Percentiles rank a stretch among this genome's conserved stretches.
phyloP scores from a whole-genome alignment of 2,329 filamentous ascomycete genomes.

The Calonectria hongkongensis region DNA sequence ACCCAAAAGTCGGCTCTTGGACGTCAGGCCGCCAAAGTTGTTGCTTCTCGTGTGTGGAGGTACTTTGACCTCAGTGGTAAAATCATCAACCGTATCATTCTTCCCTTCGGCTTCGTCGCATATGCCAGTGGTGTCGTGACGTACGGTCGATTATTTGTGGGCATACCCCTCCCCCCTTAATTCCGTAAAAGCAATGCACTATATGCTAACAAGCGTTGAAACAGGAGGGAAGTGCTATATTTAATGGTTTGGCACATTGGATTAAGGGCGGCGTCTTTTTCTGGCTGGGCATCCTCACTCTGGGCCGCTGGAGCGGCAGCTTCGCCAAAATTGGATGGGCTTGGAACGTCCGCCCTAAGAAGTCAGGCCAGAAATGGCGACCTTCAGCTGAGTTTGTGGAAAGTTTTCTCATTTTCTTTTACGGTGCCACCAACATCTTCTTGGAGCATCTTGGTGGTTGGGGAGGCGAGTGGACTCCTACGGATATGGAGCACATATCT shows the following conservation, averaged over 20 bases:
- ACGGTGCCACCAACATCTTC: conserved; percentile 93
- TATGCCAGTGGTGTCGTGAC: conserved; percentile 84
- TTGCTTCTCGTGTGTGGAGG: conserved; percentile 74
- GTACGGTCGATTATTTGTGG: conserved; percentile 89
- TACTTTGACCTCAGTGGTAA: conserved; percentile 77
- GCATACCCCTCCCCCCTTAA: conserved; percentile 55
- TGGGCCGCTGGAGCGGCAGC: conserved; percentile 92
- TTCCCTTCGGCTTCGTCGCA: conserved; percentile 85
- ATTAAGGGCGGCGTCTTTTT: conserved; percentile 97
- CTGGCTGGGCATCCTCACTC: conserved; percentile 90
- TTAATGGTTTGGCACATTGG: conserved; percentile 93
- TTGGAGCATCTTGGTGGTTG: conserved; percentile 88
- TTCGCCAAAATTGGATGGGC: conserved; percentile 96
- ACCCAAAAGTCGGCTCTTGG: conserved; percentile 71
- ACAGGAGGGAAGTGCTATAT: conserved; percentile 81
- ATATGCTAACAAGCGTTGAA: conserved; percentile 26
- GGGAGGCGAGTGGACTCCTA: conserved; percentile 82
- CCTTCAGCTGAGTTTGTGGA: conserved; percentile 93
- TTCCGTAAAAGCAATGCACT: neutral
- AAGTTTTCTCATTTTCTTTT: conserved; percentile 91
- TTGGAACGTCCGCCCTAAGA: conserved; percentile 88
- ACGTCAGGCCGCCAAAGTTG: conserved; percentile 71
- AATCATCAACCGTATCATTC: conserved; percentile 83
- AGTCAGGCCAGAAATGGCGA: conserved; percentile 75
- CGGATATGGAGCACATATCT: conserved; percentile 92